These are phyloP conservation scores for Boeremia lycopersici DNA, from an alignment of 2,329 filamentous ascomycete species.

Conservation along the genomic window DNA sequence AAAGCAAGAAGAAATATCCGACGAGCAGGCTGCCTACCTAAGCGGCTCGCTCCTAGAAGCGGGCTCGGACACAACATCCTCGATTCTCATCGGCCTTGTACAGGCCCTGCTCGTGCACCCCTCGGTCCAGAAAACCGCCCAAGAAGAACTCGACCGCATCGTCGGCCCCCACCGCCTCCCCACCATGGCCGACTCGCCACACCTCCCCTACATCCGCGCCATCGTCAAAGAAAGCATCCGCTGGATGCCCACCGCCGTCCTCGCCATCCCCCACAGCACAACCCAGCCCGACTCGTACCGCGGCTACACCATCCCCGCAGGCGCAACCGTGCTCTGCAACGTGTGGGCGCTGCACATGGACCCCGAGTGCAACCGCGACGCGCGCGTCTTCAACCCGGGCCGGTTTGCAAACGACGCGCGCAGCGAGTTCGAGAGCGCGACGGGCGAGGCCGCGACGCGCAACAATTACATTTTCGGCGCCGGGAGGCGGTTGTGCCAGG, in stretches of 20 bases:
- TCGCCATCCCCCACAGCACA: conserved; percentile 34
- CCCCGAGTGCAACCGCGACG: too few relatives aligned
- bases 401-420: too few relatives aligned
- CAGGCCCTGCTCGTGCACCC: conserved; percentile 36
- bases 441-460: too few relatives aligned
- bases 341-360: conserved; percentile 31
- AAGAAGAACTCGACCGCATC: conserved; percentile 38
- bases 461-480: too few relatives aligned
- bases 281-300: conserved; percentile 36
- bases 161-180: conserved; percentile 39
- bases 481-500: conserved; percentile 3
- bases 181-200: conserved; percentile 25
- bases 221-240: conserved; percentile 39
- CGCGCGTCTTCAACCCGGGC: too few relatives aligned
- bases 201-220: conserved; percentile 35
- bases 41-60: conserved; percentile 36
- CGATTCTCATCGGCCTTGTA: conserved; percentile 31
- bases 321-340: conserved; percentile 41
- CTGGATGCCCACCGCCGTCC: conserved; percentile 38
- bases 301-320: conserved; percentile 47
- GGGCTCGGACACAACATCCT: conserved; percentile 37
- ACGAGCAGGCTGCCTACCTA: conserved; percentile 28
- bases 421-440: too few relatives aligned
- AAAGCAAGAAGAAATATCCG: conserved; percentile 25
- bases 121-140: conserved; percentile 22